Base-by-base conservation (phyloP, 345 rosid genomes). In the Raphanus sativus region DNA sequence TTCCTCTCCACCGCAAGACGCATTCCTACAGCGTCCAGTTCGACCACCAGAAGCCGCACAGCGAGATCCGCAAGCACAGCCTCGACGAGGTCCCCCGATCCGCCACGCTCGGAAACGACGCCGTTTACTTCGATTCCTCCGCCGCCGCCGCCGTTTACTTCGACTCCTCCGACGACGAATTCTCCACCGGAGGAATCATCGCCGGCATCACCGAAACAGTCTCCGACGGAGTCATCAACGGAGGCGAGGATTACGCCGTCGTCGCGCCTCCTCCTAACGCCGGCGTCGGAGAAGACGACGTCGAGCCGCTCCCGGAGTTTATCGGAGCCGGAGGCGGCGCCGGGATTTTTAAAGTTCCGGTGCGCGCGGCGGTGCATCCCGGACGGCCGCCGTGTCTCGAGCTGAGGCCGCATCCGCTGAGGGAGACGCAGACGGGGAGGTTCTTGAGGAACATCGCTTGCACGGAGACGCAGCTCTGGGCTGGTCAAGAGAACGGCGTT, bases 401-500 rank as follows among this genome's bases (percentile, higher is more conserved):
- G 81, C 84, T 95, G 8, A 70, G 99, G 74, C 99, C 98, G 0
- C 98, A 95, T 69, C 99, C 99, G 1, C 77, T 95, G 13, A 86
- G 93, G 82, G 99, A 95, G 83, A 92, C 99, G 1, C 99, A 95
- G 81, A 89, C 81, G 21, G 94, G 97, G 25, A 90, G 73, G 64
- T 95, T 90, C 82, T 66, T 95, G 78, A 86, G 97, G 73, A 92
- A 86, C 82, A 89, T 92, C 55, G 93, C 92, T 10, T 95, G 97
- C 58, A 91, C 96, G 8, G 87, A 87, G 64, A 85, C 87, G 1
- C 96, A 95, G 81, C 82, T 95, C 17, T 95, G 99, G 98, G 97
- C 96, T 0, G 98, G 99, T 17, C 94, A 88, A 71, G 99, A 95
- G 83, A 76, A 81, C 62, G 99, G 98, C 63, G 83, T 95, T 17